These are phyloP conservation scores for Candida jianshihensis DNA, from an alignment of 805 yeast genomes.

Conservation along the genomic window DNA sequence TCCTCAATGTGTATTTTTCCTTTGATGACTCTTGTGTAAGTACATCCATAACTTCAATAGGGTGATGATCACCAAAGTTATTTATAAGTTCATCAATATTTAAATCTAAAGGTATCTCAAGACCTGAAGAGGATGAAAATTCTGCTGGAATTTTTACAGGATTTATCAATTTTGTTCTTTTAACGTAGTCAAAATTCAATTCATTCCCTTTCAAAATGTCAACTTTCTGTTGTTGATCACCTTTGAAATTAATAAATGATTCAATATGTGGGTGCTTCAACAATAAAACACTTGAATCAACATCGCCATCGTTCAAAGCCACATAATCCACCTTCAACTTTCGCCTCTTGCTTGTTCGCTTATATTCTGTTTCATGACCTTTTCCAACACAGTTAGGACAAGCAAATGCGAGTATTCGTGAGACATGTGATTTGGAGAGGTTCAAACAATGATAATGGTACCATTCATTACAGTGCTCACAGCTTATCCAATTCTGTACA, in stretches of 20 bases:
- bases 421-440: conserved; percentile 29
- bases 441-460: conserved; percentile 42
- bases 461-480: conserved; percentile 46
- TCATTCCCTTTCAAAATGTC: conserved; percentile 25
- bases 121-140: conserved; percentile 30
- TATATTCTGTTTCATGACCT: conserved; percentile 39
- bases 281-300: conserved; percentile 14
- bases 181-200: conserved; percentile 29
- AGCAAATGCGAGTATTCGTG: conserved; percentile 41
- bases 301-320: conserved; percentile 71
- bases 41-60: conserved; percentile 85
- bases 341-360: conserved; percentile 49
- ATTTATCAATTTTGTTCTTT: conserved; percentile 25
- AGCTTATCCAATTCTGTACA: conserved; percentile 42
- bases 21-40: conserved; percentile 62
- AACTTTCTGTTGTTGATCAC: conserved; percentile 4
- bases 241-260: conserved; percentile 16
- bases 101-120: conserved; percentile 50
- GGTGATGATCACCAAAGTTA: conserved; percentile 53
- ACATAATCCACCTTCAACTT: conserved; percentile 62
- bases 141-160: conserved; percentile 41
- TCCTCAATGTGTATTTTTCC: conserved; percentile 53
- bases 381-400: conserved; percentile 40
- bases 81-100: conserved; percentile 51
- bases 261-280: conserved; percentile 48